Evolutionary conservation across 805 yeast species (phyloP).

Genomic region (Martiniozyma abietophila): DNA sequence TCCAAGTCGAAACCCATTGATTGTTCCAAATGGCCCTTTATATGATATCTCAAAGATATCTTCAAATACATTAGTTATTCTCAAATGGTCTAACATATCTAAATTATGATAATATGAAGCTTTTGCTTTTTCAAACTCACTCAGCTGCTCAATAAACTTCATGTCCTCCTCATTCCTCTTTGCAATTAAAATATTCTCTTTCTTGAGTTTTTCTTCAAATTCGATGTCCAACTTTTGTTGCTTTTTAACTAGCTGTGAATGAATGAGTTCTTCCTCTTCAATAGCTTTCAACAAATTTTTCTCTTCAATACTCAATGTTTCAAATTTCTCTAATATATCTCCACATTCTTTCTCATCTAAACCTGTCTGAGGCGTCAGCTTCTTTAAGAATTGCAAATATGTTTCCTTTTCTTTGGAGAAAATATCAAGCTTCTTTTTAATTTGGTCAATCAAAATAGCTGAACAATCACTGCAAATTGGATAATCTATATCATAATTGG

Average conservation of each 20-base stretch:
- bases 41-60: constrained; percentile 78
- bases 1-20: constrained; percentile 81
- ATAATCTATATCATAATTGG: constrained; percentile 70
- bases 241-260: constrained; percentile 36
- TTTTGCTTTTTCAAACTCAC: constrained; percentile 53
- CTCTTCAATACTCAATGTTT: constrained; percentile 34
- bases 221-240: constrained; percentile 29
- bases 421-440: constrained; percentile 63
- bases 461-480: constrained; percentile 91
- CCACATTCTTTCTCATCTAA: constrained; percentile 34
- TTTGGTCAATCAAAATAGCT: constrained; percentile 47
- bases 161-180: constrained; percentile 48
- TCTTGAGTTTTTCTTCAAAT: constrained; percentile 38
- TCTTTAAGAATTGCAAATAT: constrained; percentile 63
- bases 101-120: constrained; percentile 54
- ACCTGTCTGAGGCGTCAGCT: constrained; percentile 49
- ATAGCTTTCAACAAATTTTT: constrained; percentile 29
- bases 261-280: constrained; percentile 33
- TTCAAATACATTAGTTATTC: constrained; percentile 73
- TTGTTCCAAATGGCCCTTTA: constrained; percentile 79
- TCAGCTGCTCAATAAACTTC: constrained; percentile 39
- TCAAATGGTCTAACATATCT: constrained; percentile 57
- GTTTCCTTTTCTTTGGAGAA: constrained; percentile 69
- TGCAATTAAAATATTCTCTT: constrained; percentile 32
- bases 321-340: constrained; percentile 38